phyloP scores from a whole-genome alignment of 2,329 filamentous ascomycete genomes.

The Ophiocordyceps unilateralis region DNA sequence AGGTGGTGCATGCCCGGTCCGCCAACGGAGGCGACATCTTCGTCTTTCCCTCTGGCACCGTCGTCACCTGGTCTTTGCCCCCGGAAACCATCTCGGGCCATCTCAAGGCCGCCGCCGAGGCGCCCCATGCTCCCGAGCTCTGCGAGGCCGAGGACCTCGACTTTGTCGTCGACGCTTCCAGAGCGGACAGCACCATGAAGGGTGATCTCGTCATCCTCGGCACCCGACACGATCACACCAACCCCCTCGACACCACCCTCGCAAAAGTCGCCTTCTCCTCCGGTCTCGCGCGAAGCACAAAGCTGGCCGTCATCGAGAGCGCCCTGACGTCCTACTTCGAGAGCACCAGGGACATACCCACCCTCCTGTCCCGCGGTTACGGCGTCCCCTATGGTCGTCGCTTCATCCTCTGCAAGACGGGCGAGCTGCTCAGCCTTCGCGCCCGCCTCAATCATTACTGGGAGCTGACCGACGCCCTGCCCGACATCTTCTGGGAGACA shows the following conservation, averaged over 20 bases:
- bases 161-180: slow-evolving; percentile 57
- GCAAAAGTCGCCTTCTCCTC: slow-evolving; percentile 96
- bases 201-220: slow-evolving; percentile 84
- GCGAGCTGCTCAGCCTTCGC: slow-evolving; percentile 73
- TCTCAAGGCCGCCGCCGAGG: slow-evolving; percentile 59
- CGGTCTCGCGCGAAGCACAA: slow-evolving; percentile 79
- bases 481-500: slow-evolving; percentile 94
- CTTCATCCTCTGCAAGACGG: slow-evolving; percentile 85
- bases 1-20: slow-evolving; percentile 45
- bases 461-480: slow-evolving; percentile 84
- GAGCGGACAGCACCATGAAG: slow-evolving; percentile 60
- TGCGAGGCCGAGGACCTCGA: slow-evolving; percentile 83
- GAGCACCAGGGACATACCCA: slow-evolving; percentile 67
- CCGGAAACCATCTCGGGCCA: slow-evolving; percentile 58
- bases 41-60: slow-evolving; percentile 84
- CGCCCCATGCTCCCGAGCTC: slow-evolving; percentile 47
- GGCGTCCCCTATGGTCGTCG: slow-evolving; percentile 32
- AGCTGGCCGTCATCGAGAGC: slow-evolving; percentile 79
- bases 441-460: slow-evolving; percentile 94
- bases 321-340: slow-evolving; percentile 72
- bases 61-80: slow-evolving; percentile 82
- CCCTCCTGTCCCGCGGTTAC: slow-evolving; percentile 50
- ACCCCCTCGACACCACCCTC: slow-evolving; percentile 43
- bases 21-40: slow-evolving; percentile 70
- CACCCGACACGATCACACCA: slow-evolving; percentile 38